These are phyloP conservation scores for Cladosporium phlei DNA, from an alignment of 2,329 filamentous ascomycete genomes.

Conservation along the genomic window DNA sequence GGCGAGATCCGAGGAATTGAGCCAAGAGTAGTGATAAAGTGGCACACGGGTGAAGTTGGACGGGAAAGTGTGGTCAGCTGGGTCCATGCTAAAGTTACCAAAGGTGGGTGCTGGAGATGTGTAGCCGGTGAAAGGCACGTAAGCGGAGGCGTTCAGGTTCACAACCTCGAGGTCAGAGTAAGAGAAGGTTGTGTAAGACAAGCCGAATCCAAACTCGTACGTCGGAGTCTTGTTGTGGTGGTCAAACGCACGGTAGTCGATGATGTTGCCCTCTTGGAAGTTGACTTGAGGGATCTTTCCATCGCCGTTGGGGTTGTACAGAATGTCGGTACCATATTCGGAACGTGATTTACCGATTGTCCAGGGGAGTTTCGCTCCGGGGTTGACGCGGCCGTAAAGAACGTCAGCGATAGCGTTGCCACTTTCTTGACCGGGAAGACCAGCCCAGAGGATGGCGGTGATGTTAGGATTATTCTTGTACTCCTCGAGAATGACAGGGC, in stretches of 20 bases:
- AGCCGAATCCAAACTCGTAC: slow-evolving; percentile 72
- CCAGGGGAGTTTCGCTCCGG: slow-evolving; percentile 69
- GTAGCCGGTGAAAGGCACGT: slow-evolving; percentile 55
- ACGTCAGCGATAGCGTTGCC: slow-evolving; percentile 72
- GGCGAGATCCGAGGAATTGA: slow-evolving; percentile 56
- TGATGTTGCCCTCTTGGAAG: slow-evolving; percentile 70
- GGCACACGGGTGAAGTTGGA: slow-evolving; percentile 47
- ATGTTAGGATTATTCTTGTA: slow-evolving; percentile 70
- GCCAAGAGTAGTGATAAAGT: slow-evolving; percentile 63
- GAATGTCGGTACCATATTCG: slow-evolving; percentile 62
- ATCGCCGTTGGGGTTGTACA: slow-evolving; percentile 62
- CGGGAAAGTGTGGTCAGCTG: slow-evolving; percentile 55
- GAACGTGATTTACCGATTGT: slow-evolving; percentile 64
- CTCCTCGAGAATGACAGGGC: slow-evolving; percentile 68
- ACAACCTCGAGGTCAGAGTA: slow-evolving; percentile 60
- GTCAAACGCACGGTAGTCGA: slow-evolving; percentile 67
- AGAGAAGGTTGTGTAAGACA: slow-evolving; percentile 71
- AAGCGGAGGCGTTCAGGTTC: slow-evolving; percentile 41
- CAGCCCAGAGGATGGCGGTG: slow-evolving; percentile 74
- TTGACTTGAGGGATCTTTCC: slow-evolving; percentile 60
- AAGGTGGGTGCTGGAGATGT: slow-evolving; percentile 59
- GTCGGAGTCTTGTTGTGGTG: slow-evolving; percentile 55
- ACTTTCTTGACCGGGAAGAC: slow-evolving; percentile 73
- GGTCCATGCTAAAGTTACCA: slow-evolving; percentile 57
- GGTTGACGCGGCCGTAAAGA: slow-evolving; percentile 71